phyloP scores from a whole-genome alignment of 768 basidiomycete species.

The Cystobasidium tubakii region DNA sequence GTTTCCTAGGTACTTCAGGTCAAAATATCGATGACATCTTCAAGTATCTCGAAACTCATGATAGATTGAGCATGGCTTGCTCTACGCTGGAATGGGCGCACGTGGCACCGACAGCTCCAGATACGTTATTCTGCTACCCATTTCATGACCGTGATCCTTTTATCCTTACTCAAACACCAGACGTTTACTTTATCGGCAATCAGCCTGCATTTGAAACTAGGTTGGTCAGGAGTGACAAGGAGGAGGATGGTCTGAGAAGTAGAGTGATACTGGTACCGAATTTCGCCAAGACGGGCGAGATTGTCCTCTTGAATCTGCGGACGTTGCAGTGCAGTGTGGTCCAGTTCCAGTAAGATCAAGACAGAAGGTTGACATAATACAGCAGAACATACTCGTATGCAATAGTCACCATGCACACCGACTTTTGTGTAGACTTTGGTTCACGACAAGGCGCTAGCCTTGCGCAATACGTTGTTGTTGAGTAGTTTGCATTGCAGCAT shows the following conservation, averaged over 20 bases:
- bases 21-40: conserved; percentile 92
- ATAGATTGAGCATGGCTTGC: conserved; percentile 67
- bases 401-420: too few relatives aligned
- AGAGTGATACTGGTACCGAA: conserved; percentile 73
- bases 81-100: conserved; percentile 86
- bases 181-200: conserved; percentile 87
- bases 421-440: too few relatives aligned
- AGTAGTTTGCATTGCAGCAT: too few relatives aligned
- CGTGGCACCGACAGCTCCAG: conserved; percentile 96
- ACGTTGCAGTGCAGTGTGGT: conserved; percentile 61
- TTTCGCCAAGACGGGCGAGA: conserved; percentile 68
- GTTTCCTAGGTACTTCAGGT: conserved; percentile 77
- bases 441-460: too few relatives aligned
- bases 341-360: conserved; percentile 37
- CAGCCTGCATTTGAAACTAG: conserved; percentile 76
- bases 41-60: conserved; percentile 69
- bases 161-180: conserved; percentile 73
- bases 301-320: conserved; percentile 73
- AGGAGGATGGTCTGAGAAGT: conserved; percentile 47
- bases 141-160: conserved; percentile 84
- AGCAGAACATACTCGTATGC: too few relatives aligned
- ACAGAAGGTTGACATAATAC: too few relatives aligned
- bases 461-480: too few relatives aligned
- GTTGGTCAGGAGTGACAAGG: conserved; percentile 55
- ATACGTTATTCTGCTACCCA: conserved; percentile 97